A percentile compares a stretch with the other conserved stretches of the same genome.
phyloP scores from a whole-genome alignment of 1,284 basidiomycete genomes.

The Trichosporon sp. region DNA sequence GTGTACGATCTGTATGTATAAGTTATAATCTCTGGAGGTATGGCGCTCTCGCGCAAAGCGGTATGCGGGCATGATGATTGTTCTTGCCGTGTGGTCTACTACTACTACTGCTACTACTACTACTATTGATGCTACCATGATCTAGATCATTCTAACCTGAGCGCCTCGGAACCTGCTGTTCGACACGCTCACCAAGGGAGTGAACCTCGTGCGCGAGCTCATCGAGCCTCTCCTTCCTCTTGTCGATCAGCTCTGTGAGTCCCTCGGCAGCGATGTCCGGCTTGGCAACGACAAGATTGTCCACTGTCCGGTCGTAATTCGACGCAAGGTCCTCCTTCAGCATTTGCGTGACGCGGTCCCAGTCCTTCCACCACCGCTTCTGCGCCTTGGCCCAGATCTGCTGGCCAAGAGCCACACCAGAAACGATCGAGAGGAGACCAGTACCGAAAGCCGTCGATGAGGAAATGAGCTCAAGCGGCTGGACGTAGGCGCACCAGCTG shows the following conservation, averaged over 20 bases:
- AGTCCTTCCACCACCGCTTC: slow-evolving; percentile 66
- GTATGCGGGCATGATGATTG: not conserved
- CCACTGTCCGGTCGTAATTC: slow-evolving; percentile 48
- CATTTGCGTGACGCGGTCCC: slow-evolving; percentile 62
- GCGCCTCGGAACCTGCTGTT: not conserved
- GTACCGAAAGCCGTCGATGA: slow-evolving; percentile 57
- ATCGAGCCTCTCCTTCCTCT: slow-evolving; percentile 51
- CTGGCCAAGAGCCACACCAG: slow-evolving; percentile 61
- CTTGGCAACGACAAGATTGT: slow-evolving; percentile 40
- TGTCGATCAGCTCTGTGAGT: slow-evolving; percentile 50
- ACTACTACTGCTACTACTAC: not conserved
- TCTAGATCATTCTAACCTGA: not conserved
- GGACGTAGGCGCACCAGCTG: slow-evolving; percentile 41
- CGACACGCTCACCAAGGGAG: not conserved
- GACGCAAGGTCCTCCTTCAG: slow-evolving; percentile 66
- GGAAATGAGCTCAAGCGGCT: slow-evolving; percentile 23
- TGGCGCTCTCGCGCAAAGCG: not conserved
- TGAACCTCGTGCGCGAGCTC: slow-evolving; percentile 32
- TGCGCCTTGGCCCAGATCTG: slow-evolving; percentile 67
- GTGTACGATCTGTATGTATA: slow-evolving; percentile 6
- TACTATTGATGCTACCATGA: not conserved
- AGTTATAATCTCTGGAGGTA: not conserved
- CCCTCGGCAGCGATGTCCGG: slow-evolving; percentile 44
- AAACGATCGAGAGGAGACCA: slow-evolving; percentile 56
- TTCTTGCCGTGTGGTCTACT: not conserved